Base-by-base conservation (phyloP, 352 stramenopile species). In the Phytophthora kernoviae region DNA sequence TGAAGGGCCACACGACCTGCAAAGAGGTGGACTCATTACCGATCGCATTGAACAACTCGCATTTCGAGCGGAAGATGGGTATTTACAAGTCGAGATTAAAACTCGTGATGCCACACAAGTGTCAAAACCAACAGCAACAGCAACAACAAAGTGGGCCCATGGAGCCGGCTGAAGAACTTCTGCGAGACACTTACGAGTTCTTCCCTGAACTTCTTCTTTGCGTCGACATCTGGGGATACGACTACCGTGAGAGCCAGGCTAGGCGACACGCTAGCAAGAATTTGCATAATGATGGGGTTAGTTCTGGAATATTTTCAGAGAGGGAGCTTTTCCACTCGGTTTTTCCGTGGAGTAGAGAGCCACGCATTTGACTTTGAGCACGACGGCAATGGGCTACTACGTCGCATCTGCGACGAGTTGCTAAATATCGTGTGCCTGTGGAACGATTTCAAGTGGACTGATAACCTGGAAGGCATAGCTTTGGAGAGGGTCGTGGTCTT, bases 381-480 rank as follows among this genome's bases (percentile, higher is more conserved):
- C 6, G 83, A 92, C 43, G 58, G 33, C 15, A 90, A 90, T 40
- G 68, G 75, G 1, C 44, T 77, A 18, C 65, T 92, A 18, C 79
- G 80, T 51, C 69, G 62, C n/a, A 79, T 90, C n/a, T 90, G 81
- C 40, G 83, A 92, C 47, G 80, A 92, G 46, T 57, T 92, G 18
- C 52, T 90, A 4, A 85, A 79, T 15, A 84, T 92, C 24, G 77
- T 92, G 21, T 90, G 77, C 40, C 42, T 88, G 17, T 92, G 83
- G 83, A 90, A 90, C 43, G 81, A 92, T 58, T 88, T 92, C 51
- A 84, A 88, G 34, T 90, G 81, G 80, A 75, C 74, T 1, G 77
- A 90, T 27, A 76, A 79, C 46, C 55, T 90, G 2, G 62, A 84
- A 36, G 56, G 48, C 8, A 41, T 87, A 20, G 63, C 71, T 8